Base-by-base conservation (phyloP, 352 stramenopile species). In the Phytophthora constricta region DNA sequence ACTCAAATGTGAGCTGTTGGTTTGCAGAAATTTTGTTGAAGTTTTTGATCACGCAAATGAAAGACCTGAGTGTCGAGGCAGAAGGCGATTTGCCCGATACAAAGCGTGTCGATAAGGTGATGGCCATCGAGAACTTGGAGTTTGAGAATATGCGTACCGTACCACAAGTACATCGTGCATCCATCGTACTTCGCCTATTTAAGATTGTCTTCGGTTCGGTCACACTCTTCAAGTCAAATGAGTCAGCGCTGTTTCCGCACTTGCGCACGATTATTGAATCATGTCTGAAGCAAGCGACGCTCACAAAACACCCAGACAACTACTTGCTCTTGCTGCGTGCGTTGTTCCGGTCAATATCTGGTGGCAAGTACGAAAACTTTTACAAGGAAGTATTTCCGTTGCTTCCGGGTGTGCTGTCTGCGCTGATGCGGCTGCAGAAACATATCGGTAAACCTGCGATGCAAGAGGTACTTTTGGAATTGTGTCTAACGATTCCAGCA, bases 311-410 rank as follows among this genome's bases (percentile, higher is more conserved):
- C 28, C 93, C 97, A 11, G 92, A 98, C 62, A 99, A 98, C 63
- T 98, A 99, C 64, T 89, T 98, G 60, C 87, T 98, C 52, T 79
- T 99, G 27, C 71, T 99, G 25, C 86, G 96, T 5, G 89, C 92
- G 5, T 75, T 99, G 16, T 99, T 99, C 70, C 86, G 97, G 28
- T 98, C 92, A 27, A 98, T 99, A 48, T 98, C 94, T 5, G 95
- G 93, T 37, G 96, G 97, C 28, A 99, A 99, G 66, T 99, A 99
- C 76, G 97, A 99, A 77, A 96, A 97, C 52, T 98, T 98, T 14
- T 99, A 99, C 83, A 98, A 97, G 70, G 97, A 99, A 70, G 76
- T 99, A 4, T 89, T 98, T 31, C 96, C 95, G 20, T 66, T 99
- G 14, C 79, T 99, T 19, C 93, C 97, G 4, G 89, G 89, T 3